A percentile compares a stretch with the other conserved stretches of the same genome.
Conservation (phyloP, 352 stramenopile species). For the Globisporangium okanoganense region DNA sequence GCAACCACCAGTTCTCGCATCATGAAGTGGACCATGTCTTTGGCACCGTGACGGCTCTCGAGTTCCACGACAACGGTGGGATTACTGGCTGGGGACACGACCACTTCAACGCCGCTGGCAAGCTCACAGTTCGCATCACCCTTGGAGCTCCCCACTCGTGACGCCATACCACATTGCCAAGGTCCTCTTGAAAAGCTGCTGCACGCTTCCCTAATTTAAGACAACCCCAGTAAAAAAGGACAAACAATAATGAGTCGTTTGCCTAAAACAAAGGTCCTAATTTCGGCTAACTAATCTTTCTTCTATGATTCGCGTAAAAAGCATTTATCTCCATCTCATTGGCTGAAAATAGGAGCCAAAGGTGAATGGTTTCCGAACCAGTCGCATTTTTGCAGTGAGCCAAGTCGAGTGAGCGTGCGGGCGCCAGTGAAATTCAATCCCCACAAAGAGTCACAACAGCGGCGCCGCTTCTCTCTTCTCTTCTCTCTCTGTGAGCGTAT, state of each 20-base stretch:
- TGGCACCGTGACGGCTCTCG: neutral
- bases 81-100: neutral
- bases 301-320: too few relatives aligned
- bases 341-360: too few relatives aligned
- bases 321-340: too few relatives aligned
- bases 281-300: too few relatives aligned
- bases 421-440: conserved; percentile 12
- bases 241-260: too few relatives aligned
- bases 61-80: neutral
- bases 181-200: too few relatives aligned
- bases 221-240: too few relatives aligned
- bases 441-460: conserved; percentile 8
- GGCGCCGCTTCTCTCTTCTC: neutral
- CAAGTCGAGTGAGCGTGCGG: neutral
- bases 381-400: neutral
- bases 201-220: too few relatives aligned
- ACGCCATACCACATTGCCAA: too few relatives aligned
- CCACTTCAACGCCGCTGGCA: neutral
- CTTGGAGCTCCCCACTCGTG: too few relatives aligned
- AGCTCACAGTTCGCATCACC: neutral
- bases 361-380: too few relatives aligned
- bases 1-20: neutral
- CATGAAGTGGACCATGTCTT: neutral
- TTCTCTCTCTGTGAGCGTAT: neutral
- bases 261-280: too few relatives aligned